These are phyloP conservation scores for Fusarium miscanthi DNA, from an alignment of 2,329 filamentous ascomycete genomes.

Conservation along the genomic window DNA sequence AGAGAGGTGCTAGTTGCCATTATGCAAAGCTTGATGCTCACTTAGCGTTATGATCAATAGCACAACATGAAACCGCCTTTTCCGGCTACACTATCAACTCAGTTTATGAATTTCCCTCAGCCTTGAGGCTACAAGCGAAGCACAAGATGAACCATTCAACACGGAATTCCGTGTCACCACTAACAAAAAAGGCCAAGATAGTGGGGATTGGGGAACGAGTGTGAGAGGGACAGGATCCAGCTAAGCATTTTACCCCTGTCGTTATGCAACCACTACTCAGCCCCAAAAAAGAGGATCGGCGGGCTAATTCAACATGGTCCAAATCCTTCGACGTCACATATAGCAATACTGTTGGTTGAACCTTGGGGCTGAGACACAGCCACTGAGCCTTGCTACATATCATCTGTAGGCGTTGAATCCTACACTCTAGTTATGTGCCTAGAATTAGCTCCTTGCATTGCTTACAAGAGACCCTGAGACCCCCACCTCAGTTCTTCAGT, in stretches of 20 bases:
- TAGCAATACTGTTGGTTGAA: background rate
- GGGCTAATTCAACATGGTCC: background rate
- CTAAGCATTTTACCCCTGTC: conserved; percentile 3
- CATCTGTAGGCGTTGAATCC: background rate
- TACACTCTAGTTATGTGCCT: background rate
- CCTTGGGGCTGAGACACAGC: conserved; percentile 15
- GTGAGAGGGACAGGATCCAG: background rate
- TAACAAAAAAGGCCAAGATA: background rate
- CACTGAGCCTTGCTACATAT: background rate
- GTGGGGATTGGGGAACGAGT: background rate
- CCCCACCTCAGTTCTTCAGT: background rate
- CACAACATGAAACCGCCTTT: background rate
- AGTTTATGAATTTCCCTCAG: background rate
- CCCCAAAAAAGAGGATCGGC: conserved; percentile 1
- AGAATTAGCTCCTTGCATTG: background rate
- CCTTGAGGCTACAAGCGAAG: background rate
- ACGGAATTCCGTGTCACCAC: background rate
- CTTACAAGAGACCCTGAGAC: conserved; percentile 3
- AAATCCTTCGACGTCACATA: conserved; percentile 24
- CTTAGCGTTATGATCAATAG: background rate
- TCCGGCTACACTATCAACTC: background rate
- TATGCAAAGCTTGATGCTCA: background rate
- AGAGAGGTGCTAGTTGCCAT: background rate
- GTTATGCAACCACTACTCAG: background rate
- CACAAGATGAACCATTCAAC: background rate